A percentile compares a stretch with the other conserved stretches of the same genome.
These are phyloP conservation scores for Abelmoschus esculentus DNA, from an alignment of 345 rosid genomes.

Conservation along the genomic window DNA sequence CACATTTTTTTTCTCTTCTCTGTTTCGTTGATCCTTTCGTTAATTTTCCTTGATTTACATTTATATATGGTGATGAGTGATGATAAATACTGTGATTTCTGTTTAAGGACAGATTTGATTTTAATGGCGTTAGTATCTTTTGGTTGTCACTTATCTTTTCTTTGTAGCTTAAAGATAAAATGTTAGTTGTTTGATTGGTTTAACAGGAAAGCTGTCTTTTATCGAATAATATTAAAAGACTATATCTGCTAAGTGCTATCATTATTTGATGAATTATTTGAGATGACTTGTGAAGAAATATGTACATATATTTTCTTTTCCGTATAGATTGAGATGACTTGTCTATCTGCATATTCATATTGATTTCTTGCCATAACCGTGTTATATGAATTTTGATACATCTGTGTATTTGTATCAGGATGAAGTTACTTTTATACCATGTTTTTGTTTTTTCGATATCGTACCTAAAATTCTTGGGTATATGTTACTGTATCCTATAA, in stretches of 20 bases:
- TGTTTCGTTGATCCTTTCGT: not conserved
- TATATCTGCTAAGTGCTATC: not conserved
- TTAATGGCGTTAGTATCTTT: constrained; percentile 11
- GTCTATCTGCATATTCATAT: not conserved
- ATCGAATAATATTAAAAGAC: not conserved
- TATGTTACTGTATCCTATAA: not conserved
- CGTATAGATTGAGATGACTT: not conserved
- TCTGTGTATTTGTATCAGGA: not conserved
- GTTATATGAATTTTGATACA: not conserved
- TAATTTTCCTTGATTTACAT: not conserved
- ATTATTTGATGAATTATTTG: not conserved
- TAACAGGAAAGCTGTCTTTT: constrained; percentile 6
- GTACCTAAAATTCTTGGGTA: not conserved
- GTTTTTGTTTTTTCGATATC: not conserved
- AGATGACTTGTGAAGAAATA: not conserved
- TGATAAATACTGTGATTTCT: not conserved
- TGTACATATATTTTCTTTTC: not conserved
- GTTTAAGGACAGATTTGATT: not conserved
- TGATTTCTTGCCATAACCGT: not conserved
- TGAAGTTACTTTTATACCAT: not conserved
- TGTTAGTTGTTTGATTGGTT: not conserved
- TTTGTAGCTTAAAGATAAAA: not conserved
- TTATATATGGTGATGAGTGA: not conserved
- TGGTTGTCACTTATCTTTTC: not conserved
- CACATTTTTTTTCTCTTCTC: not conserved